Percentiles rank a stretch among this genome's conserved stretches.
These are phyloP conservation scores for Taiwanofungus camphoratus DNA, from an alignment of 1,284 basidiomycete genomes.

Conservation along the genomic window DNA sequence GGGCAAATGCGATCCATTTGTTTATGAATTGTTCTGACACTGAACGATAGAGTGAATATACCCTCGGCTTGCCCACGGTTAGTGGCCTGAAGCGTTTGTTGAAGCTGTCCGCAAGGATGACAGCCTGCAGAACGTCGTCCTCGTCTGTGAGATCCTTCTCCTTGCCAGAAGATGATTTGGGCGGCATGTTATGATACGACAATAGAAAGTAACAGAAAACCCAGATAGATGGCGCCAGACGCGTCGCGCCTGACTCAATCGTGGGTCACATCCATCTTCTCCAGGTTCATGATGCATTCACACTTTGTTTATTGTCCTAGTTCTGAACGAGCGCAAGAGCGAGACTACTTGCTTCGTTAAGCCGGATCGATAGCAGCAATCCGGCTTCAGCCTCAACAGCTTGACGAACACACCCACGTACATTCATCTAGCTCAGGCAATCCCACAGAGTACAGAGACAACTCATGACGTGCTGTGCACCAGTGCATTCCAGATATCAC, in stretches of 20 bases:
- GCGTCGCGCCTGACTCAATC: constrained; percentile 20
- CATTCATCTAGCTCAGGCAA: too few species aligned
- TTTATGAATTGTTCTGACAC: not conserved
- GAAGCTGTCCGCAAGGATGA: constrained; percentile 93
- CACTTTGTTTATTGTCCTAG: too few species aligned
- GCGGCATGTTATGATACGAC: constrained; percentile 45
- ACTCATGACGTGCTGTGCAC: not conserved
- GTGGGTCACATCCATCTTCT: constrained; percentile 12
- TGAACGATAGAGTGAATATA: constrained; percentile 40
- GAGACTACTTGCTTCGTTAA: too few species aligned
- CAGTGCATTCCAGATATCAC: constrained; percentile 5
- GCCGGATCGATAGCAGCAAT: too few species aligned
- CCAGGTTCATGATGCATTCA: too few species aligned
- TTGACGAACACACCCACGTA: too few species aligned
- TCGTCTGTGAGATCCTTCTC: constrained; percentile 58
- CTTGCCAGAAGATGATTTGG: constrained; percentile 53
- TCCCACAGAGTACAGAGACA: not conserved
- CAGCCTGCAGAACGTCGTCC: constrained; percentile 83
- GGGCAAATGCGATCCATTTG: constrained; percentile 19
- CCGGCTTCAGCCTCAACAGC: too few species aligned
- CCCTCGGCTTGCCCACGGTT: constrained; percentile 77
- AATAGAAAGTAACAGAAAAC: not conserved
- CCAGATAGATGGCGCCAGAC: not conserved
- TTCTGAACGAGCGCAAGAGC: too few species aligned
- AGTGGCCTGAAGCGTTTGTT: constrained; percentile 90